Conservation (phyloP, 2,329 filamentous ascomycete species). For the Pestalotiopsis sp. region DNA sequence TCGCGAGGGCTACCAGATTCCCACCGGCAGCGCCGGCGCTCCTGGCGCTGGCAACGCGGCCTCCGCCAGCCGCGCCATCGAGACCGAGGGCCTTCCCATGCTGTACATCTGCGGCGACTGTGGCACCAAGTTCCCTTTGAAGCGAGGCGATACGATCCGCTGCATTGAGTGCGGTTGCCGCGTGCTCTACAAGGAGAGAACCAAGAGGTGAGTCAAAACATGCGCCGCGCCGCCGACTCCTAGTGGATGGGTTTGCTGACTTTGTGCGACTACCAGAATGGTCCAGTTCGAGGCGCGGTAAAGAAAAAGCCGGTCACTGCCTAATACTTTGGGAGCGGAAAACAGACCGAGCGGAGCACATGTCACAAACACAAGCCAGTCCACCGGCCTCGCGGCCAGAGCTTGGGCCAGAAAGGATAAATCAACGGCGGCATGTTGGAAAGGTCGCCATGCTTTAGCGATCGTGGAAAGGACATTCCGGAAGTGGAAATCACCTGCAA, state of each 20-base stretch:
- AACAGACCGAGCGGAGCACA: background rate
- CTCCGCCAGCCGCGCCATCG: constrained; percentile 39
- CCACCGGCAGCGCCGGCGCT: constrained; percentile 51
- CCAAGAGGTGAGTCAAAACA: constrained; percentile 75
- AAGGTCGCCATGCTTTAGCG: background rate
- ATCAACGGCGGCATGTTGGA: background rate
- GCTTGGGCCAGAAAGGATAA: background rate
- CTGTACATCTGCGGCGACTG: constrained; percentile 84
- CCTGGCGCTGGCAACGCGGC: constrained; percentile 44
- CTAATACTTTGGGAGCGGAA: background rate
- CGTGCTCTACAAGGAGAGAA: constrained; percentile 96
- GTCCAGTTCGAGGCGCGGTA: constrained; percentile 96
- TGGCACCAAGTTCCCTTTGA: constrained; percentile 74
- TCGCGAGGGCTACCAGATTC: constrained; percentile 79
- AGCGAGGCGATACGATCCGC: constrained; percentile 78
- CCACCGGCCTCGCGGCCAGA: background rate
- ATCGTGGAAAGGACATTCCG: background rate
- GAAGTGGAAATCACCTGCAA: background rate
- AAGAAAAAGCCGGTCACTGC: constrained; percentile 21
- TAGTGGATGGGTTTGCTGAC: background rate
- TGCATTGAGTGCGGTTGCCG: constrained; percentile 94
- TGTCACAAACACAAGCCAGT: background rate
- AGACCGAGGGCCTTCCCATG: constrained; percentile 58
- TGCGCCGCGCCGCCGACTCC: background rate
- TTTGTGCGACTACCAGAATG: constrained; percentile 65